A percentile compares a stretch with the other conserved stretches of the same genome.
Conservation (phyloP, 148 eudicot species). For the Oxyria digyna region DNA sequence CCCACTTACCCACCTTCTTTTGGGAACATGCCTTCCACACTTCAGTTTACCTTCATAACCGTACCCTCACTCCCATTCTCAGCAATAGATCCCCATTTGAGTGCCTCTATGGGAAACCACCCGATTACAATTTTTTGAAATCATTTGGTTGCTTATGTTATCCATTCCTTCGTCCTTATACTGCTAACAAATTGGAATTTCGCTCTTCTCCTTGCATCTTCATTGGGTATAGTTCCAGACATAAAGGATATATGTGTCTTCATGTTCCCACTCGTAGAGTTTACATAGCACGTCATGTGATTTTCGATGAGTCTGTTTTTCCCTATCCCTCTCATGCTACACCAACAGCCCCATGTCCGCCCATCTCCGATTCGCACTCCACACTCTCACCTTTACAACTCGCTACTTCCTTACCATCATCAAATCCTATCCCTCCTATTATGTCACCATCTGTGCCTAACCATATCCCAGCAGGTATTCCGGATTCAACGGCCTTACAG, state of each 20-base stretch:
- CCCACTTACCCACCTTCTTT: background rate
- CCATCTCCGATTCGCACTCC: background rate
- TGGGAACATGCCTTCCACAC: background rate
- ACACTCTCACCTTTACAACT: no score
- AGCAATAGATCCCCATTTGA: background rate
- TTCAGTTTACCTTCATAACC: background rate
- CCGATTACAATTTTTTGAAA: background rate
- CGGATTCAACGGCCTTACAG: no score
- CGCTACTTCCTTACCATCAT: no score
- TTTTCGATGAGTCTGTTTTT: background rate
- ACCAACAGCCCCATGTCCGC: background rate
- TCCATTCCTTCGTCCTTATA: background rate
- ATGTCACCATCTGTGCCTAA: no score
- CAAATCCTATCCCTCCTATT: no score
- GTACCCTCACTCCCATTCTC: background rate
- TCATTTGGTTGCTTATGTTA: conserved; percentile 5
- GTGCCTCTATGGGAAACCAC: background rate
- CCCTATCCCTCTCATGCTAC: background rate
- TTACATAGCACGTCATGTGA: background rate
- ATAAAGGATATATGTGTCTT: background rate
- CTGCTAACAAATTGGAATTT: background rate
- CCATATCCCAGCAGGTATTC: no score
- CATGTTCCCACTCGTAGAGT: background rate
- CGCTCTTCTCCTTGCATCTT: background rate
- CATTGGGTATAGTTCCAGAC: conserved; percentile 6